Percentiles rank a stretch among this genome's conserved stretches.
phyloP scores from a whole-genome alignment of 2,329 filamentous ascomycete genomes.

The Atkinsonella hypoxylon region DNA sequence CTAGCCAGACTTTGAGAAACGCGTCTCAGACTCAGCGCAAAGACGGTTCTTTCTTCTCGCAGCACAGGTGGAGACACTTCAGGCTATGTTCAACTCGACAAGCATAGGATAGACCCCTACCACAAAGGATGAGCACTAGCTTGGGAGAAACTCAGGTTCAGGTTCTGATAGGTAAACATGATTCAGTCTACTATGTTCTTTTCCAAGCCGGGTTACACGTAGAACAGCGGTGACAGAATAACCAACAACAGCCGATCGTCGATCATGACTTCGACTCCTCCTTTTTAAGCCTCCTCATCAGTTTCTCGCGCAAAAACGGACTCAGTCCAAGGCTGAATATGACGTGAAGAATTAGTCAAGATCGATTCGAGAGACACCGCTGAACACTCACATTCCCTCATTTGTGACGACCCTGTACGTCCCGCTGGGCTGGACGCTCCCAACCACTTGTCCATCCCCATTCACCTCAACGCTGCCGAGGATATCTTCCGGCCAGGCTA shows the following conservation, averaged over 20 bases:
- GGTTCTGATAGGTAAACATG: no score
- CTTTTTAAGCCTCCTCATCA: constrained; percentile 38
- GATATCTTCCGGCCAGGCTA: constrained; percentile 60
- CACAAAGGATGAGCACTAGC: no score
- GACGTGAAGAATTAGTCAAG: constrained; percentile 11
- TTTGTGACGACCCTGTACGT: constrained; percentile 54
- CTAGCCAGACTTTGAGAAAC: no score
- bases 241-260: not conserved
- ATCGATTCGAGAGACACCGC: not conserved
- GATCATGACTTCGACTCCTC: constrained; percentile 23
- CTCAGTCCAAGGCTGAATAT: constrained; percentile 18
- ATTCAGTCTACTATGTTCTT: no score
- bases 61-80: no score
- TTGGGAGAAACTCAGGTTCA: no score
- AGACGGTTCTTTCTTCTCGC: no score
- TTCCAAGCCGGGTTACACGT: no score
- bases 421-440: constrained; percentile 46
- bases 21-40: no score
- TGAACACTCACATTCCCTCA: constrained; percentile 49
- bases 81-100: no score
- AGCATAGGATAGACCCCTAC: no score
- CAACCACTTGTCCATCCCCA: constrained; percentile 41
- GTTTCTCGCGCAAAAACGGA: constrained; percentile 38
- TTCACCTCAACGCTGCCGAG: constrained; percentile 56
- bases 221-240: not conserved